Evolutionary conservation across 2,329 filamentous ascomycete genomes (phyloP).

Genomic region (Passalora sequoiae): DNA sequence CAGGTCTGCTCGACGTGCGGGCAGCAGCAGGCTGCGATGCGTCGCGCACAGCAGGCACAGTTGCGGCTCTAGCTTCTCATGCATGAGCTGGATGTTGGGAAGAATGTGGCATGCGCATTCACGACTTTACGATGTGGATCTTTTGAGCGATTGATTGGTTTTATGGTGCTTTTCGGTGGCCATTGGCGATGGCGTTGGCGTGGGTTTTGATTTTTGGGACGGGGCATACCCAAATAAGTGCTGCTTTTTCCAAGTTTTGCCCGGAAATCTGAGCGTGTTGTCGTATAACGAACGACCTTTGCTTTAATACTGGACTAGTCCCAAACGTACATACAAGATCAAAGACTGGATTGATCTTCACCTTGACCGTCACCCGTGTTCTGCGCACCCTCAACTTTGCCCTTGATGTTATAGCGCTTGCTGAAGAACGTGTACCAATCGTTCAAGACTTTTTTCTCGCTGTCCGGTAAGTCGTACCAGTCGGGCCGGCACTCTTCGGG

Average conservation of each 20-base stretch:
- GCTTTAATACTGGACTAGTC: no score
- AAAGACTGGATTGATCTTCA: not conserved
- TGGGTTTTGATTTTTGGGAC: no score
- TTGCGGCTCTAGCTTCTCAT: slow-evolving; percentile 10
- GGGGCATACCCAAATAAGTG: no score
- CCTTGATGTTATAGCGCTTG: slow-evolving; percentile 91
- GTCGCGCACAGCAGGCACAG: slow-evolving; percentile 26
- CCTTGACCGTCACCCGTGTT: slow-evolving; percentile 23
- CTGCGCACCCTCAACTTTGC: slow-evolving; percentile 40
- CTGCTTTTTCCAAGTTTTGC: no score
- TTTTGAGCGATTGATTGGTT: slow-evolving; percentile 7
- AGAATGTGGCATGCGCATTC: no score
- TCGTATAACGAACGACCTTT: no score
- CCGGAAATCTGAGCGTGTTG: no score
- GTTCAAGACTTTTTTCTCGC: slow-evolving; percentile 75
- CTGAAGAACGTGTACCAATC: slow-evolving; percentile 97
- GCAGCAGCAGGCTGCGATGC: slow-evolving; percentile 25
- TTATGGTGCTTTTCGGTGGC: slow-evolving; percentile 2
- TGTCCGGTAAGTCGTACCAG: slow-evolving; percentile 76
- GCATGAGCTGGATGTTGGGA: slow-evolving; percentile 1
- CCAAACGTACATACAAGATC: no score
- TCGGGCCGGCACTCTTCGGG: slow-evolving; percentile 74
- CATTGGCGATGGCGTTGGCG: no score
- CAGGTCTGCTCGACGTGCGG: slow-evolving; percentile 46
- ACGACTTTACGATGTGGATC: not conserved